phyloP scores from a whole-genome alignment of 495 filamentous ascomycete species.

The Penicillium manginii region DNA sequence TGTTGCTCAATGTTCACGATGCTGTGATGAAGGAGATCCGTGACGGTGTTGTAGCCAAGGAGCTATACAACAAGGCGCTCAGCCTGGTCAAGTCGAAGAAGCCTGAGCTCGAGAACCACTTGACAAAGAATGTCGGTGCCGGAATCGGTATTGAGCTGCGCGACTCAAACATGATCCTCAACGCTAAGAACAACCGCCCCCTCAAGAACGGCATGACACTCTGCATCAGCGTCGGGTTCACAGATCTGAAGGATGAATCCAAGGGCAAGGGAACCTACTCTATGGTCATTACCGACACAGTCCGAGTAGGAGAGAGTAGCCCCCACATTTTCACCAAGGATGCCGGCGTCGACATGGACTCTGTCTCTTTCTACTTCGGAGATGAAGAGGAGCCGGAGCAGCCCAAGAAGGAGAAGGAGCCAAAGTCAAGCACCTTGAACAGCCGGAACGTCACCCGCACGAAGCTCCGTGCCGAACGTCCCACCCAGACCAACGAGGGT shows the following conservation, averaged over 20 bases:
- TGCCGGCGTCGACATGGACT: slow-evolving; percentile 85
- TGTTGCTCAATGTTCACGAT: slow-evolving; percentile 86
- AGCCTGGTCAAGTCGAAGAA: slow-evolving; percentile 79
- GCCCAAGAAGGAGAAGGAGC: slow-evolving; percentile 71
- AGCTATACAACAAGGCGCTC: slow-evolving; percentile 89
- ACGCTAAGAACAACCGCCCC: slow-evolving; percentile 77
- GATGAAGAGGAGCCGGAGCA: slow-evolving; percentile 76
- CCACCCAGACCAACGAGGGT: slow-evolving; percentile 83
- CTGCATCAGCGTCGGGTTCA: slow-evolving; percentile 83
- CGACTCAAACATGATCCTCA: slow-evolving; percentile 80
- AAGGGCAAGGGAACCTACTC: slow-evolving; percentile 88
- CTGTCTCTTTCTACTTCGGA: slow-evolving; percentile 96
- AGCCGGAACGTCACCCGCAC: slow-evolving; percentile 93
- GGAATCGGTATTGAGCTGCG: slow-evolving; percentile 92
- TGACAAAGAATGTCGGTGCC: slow-evolving; percentile 84
- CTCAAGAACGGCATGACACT: slow-evolving; percentile 98
- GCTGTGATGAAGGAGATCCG: slow-evolving; percentile 84
- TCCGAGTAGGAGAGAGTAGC: slow-evolving; percentile 78
- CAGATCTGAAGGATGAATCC: slow-evolving; percentile 80
- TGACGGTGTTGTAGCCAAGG: slow-evolving; percentile 84
- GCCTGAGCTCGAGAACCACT: slow-evolving; percentile 91
- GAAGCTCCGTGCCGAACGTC: slow-evolving; percentile 87
- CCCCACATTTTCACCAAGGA: slow-evolving; percentile 88
- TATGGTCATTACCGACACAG: slow-evolving; percentile 87
- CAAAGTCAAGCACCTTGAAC: slow-evolving; percentile 79